phyloP scores from a whole-genome alignment of 805 yeast genomes.

The Wickerhamomyces mucosus region DNA sequence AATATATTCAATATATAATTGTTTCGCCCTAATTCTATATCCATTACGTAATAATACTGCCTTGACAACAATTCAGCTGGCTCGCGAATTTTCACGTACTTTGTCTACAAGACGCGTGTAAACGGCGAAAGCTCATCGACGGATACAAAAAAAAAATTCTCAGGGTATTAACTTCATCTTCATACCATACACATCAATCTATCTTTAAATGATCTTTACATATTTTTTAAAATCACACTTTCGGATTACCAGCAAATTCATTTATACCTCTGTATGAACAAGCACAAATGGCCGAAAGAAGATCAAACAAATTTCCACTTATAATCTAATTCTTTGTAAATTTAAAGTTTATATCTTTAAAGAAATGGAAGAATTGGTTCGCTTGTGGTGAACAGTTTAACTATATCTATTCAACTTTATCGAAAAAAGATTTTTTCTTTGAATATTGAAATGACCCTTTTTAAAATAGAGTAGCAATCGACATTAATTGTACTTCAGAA shows the following conservation, averaged over 20 bases:
- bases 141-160: conserved; percentile 1
- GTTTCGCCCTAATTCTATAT: too few species aligned
- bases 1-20: too few species aligned
- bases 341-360: too few species aligned
- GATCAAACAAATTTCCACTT: conserved; percentile 15
- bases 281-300: conserved; percentile 24
- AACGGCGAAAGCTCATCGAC: too few species aligned
- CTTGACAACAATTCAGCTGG: too few species aligned
- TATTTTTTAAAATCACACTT: conserved; percentile 20
- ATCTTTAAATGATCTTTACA: conserved; percentile 13
- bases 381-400: conserved; percentile 19
- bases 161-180: background rate
- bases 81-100: too few species aligned
- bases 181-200: background rate
- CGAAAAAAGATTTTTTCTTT: background rate
- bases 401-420: background rate
- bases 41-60: too few species aligned
- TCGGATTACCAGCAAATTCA: conserved; percentile 23
- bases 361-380: conserved; percentile 21
- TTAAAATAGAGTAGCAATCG: conserved; percentile 1
- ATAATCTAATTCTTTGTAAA: conserved; percentile 17
- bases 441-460: background rate
- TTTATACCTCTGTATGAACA: conserved; percentile 10
- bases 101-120: too few species aligned
- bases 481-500: conserved; percentile 3